Percentiles rank a stretch among this genome's conserved stretches.
phyloP scores from a whole-genome alignment of 352 stramenopile genomes.

The Pythium utonaiense region DNA sequence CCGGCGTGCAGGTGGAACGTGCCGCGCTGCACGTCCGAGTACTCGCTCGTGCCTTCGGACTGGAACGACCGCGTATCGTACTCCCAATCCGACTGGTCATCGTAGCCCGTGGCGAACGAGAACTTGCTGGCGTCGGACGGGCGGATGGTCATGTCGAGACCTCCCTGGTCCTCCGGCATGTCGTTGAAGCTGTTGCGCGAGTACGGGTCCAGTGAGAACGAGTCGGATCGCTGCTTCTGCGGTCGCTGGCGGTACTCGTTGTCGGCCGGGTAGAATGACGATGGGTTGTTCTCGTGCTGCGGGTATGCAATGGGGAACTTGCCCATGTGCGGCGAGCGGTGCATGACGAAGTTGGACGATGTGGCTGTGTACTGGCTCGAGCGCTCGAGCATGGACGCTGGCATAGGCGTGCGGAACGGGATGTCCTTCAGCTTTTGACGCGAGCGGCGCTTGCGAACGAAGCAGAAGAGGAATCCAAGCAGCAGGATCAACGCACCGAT shows the following conservation, averaged over 20 bases:
- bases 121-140: constrained; percentile 67
- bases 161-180: constrained; percentile 46
- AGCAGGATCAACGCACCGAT: constrained; percentile 68
- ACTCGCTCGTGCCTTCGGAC: constrained; percentile 33
- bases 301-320: constrained; percentile 29
- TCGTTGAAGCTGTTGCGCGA: constrained; percentile 65
- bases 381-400: constrained; percentile 27
- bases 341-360: constrained; percentile 63
- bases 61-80: constrained; percentile 48
- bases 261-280: constrained; percentile 32
- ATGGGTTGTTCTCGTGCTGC: constrained; percentile 34
- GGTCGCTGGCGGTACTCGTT: neutral
- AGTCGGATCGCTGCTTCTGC: constrained; percentile 28
- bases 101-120: constrained; percentile 73
- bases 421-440: constrained; percentile 66
- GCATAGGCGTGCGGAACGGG: constrained; percentile 60
- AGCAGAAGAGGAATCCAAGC: constrained; percentile 60
- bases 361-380: constrained; percentile 58
- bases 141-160: constrained; percentile 33
- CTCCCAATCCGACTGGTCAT: constrained; percentile 70
- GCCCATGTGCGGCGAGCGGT: constrained; percentile 40
- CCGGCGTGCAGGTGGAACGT: constrained; percentile 53
- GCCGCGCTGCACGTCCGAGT: constrained; percentile 26
- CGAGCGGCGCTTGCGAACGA: constrained; percentile 59
- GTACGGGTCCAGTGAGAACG: constrained; percentile 74